Percentiles rank a stretch among this genome's conserved stretches.
Conservation (phyloP, 495 filamentous ascomycete species). For the Trichodelitschia bisporula region DNA sequence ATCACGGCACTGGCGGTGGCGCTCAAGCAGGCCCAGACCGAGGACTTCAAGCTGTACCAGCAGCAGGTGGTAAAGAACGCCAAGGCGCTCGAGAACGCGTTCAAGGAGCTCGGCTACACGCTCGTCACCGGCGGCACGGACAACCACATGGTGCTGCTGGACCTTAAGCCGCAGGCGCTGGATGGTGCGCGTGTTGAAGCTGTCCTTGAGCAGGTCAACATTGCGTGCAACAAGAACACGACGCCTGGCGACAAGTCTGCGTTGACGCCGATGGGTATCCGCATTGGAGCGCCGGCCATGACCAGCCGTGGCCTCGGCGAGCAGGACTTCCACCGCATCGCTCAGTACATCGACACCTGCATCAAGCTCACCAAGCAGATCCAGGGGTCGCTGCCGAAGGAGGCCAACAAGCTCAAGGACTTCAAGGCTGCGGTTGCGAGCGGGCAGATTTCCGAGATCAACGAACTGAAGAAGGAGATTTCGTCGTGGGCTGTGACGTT, state of each 20-base stretch:
- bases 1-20: constrained; percentile 90
- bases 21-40: constrained; percentile 69
- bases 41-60: constrained; percentile 81
- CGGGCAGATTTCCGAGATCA: constrained; percentile 55
- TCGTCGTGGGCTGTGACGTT: constrained; percentile 67
- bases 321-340: constrained; percentile 80
- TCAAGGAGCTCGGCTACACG: constrained; percentile 62
- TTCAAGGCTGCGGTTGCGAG: constrained; percentile 79
- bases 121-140: constrained; percentile 87
- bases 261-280: constrained; percentile 70
- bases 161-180: constrained; percentile 72
- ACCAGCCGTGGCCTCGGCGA: constrained; percentile 82
- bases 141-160: constrained; percentile 89
- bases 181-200: constrained; percentile 90
- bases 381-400: constrained; percentile 69
- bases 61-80: constrained; percentile 69
- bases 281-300: constrained; percentile 91
- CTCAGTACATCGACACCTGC: constrained; percentile 67
- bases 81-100: constrained; percentile 53
- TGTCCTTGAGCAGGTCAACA: constrained; percentile 78
- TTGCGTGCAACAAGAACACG: constrained; percentile 97
- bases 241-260: constrained; percentile 89
- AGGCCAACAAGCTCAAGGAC: constrained; percentile 97
- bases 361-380: constrained; percentile 34
- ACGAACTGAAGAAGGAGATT: constrained; percentile 70